phyloP scores from a whole-genome alignment of 2,329 filamentous ascomycete species.

The Acarospora socialis region DNA sequence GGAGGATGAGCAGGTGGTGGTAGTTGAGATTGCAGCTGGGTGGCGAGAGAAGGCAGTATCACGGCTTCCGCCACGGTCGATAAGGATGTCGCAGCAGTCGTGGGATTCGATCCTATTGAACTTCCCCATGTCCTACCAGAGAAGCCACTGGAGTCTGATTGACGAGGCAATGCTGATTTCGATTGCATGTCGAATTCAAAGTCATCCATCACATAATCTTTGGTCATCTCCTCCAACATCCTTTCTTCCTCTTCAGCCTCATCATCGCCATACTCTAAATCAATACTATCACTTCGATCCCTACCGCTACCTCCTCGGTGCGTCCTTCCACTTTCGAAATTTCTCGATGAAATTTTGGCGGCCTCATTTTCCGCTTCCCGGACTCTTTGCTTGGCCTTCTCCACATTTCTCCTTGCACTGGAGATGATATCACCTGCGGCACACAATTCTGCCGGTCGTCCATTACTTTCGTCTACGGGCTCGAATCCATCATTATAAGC shows the following conservation, averaged over 20 bases:
- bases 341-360: slow-evolving; percentile 44
- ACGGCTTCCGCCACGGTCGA: slow-evolving; percentile 58
- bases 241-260: slow-evolving; percentile 61
- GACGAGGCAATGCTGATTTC: slow-evolving; percentile 55
- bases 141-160: slow-evolving; percentile 68
- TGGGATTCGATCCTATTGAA: slow-evolving; percentile 58
- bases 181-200: slow-evolving; percentile 60
- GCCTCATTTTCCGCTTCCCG: slow-evolving; percentile 59
- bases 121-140: slow-evolving; percentile 72
- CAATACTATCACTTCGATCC: slow-evolving; percentile 20
- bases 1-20: slow-evolving; percentile 21
- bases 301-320: slow-evolving; percentile 27
- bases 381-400: slow-evolving; percentile 61
- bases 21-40: slow-evolving; percentile 22
- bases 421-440: neutral
- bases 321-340: slow-evolving; percentile 32
- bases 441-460: neutral
- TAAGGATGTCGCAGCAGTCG: slow-evolving; percentile 51
- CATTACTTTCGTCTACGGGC: slow-evolving; percentile 38
- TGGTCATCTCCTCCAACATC: slow-evolving; percentile 75
- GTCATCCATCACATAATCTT: slow-evolving; percentile 67
- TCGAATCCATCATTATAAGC: slow-evolving; percentile 89
- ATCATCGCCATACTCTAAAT: slow-evolving; percentile 40
- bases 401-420: slow-evolving; percentile 40
- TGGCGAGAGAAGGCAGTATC: slow-evolving; percentile 23